phyloP scores from a whole-genome alignment of 2,329 filamentous ascomycete genomes.

The Leptosphaerulina australis region DNA sequence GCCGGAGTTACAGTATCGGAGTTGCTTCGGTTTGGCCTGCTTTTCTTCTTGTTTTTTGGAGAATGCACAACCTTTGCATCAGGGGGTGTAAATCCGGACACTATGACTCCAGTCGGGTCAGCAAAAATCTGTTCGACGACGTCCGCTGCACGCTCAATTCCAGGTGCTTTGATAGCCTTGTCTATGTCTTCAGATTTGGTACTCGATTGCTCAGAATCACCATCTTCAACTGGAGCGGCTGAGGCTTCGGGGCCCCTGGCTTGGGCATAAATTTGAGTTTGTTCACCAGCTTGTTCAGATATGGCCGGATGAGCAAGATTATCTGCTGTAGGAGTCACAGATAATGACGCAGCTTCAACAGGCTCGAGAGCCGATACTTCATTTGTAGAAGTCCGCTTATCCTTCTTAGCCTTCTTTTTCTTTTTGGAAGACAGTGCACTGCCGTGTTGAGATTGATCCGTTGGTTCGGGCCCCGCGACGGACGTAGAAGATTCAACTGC shows the following conservation, averaged over 20 bases:
- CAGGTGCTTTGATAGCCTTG: too few species aligned
- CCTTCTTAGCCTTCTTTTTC: slow-evolving; percentile 37
- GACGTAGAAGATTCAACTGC: slow-evolving; percentile 9
- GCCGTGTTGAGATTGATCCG: too few species aligned
- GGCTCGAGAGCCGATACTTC: slow-evolving; percentile 16
- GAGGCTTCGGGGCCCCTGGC: too few species aligned
- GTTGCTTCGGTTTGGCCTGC: slow-evolving; percentile 32
- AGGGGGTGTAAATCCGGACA: background rate
- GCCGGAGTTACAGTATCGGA: slow-evolving; percentile 21
- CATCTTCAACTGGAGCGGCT: too few species aligned
- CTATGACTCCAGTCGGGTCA: background rate
- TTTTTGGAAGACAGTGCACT: slow-evolving; percentile 32
- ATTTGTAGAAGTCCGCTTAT: slow-evolving; percentile 22
- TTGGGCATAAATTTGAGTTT: too few species aligned
- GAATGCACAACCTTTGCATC: slow-evolving; percentile 6
- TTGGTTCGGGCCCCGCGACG: too few species aligned
- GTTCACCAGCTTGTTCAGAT: background rate
- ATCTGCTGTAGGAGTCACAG: background rate
- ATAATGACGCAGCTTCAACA: slow-evolving; percentile 9
- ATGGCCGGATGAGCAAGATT: background rate
- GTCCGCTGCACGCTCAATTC: background rate
- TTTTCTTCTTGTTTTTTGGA: slow-evolving; percentile 33
- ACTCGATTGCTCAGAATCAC: too few species aligned
- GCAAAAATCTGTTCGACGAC: background rate
- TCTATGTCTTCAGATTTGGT: too few species aligned